These are phyloP conservation scores for Mangifera indica DNA, from an alignment of 345 rosid species.

Conservation along the genomic window DNA sequence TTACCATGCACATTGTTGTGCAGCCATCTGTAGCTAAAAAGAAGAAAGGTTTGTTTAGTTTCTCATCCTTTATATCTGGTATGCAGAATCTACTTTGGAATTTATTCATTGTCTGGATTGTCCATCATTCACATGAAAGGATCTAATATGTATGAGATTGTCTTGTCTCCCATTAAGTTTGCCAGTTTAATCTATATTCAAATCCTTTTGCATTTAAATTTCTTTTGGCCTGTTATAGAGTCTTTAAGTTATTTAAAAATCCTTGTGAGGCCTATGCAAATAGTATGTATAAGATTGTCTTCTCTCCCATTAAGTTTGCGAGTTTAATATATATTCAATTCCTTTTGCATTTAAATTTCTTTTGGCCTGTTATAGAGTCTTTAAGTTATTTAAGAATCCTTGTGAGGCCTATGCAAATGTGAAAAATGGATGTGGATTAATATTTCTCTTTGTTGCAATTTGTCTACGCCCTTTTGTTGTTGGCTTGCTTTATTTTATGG, in stretches of 20 bases:
- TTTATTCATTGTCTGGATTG: background rate
- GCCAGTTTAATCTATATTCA: too few species aligned
- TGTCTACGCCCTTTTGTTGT: background rate
- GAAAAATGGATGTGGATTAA: background rate
- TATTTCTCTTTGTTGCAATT: background rate
- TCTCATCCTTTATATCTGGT: conserved; percentile 4
- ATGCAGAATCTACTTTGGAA: background rate
- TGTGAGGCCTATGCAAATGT: background rate
- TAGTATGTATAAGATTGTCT: background rate
- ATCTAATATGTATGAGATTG: background rate
- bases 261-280: background rate
- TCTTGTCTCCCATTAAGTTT: background rate
- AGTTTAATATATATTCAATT: too few species aligned
- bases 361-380: background rate
- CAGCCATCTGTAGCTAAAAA: conserved; percentile 35
- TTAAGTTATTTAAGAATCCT: background rate
- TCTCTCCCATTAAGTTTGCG: too few species aligned
- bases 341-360: background rate
- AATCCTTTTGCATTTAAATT: background rate
- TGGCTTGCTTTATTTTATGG: background rate
- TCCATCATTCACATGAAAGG: too few species aligned
- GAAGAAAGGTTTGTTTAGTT: conserved; percentile 32
- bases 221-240: background rate
- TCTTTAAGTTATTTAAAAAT: background rate
- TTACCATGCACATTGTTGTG: conserved; percentile 42